phyloP scores from a whole-genome alignment of 495 filamentous ascomycete genomes.

The Neurospora sp. region DNA sequence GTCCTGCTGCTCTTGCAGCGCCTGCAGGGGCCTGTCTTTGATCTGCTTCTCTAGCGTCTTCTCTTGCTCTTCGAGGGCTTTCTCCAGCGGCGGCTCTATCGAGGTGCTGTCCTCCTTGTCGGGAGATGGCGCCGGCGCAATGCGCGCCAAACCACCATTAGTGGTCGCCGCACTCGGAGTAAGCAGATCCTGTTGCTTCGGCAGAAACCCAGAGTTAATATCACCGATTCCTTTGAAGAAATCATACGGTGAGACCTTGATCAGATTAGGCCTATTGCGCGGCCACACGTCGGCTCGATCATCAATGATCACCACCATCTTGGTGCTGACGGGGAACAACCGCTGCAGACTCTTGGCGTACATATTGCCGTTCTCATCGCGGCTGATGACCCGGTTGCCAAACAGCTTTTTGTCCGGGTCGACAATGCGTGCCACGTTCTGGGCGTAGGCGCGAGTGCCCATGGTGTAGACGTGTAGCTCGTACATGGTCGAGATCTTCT shows the following conservation, averaged over 20 bases:
- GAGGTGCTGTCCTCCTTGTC: slow-evolving; percentile 7
- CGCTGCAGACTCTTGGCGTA: slow-evolving; percentile 82
- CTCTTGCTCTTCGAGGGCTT: slow-evolving; percentile 62
- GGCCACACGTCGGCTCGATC: slow-evolving; percentile 96
- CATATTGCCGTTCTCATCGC: slow-evolving; percentile 91
- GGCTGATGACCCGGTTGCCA: slow-evolving; percentile 86
- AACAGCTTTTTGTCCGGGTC: slow-evolving; percentile 87
- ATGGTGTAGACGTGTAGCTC: slow-evolving; percentile 98
- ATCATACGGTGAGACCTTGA: slow-evolving; percentile 91
- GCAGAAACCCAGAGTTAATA: slow-evolving; percentile 96
- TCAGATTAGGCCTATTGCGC: slow-evolving; percentile 83
- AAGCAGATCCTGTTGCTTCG: slow-evolving; percentile 71
- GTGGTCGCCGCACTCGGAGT: slow-evolving; percentile 17
- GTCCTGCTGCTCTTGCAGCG: slow-evolving; percentile 82
- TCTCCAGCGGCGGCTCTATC: slow-evolving; percentile 11
- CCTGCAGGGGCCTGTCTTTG: slow-evolving; percentile 73
- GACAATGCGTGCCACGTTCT: slow-evolving; percentile 84
- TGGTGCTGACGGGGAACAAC: slow-evolving; percentile 91
- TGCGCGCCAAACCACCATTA: slow-evolving; percentile 4
- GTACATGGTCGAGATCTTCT: slow-evolving; percentile 69
- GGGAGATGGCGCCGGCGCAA: slow-evolving; percentile 3
- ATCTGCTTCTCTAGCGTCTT: slow-evolving; percentile 81
- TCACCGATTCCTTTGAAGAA: slow-evolving; percentile 98
- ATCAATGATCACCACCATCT: slow-evolving; percentile 99
- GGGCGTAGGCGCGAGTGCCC: slow-evolving; percentile 91